Percentiles rank a stretch among this genome's conserved stretches.
Evolutionary conservation across 2,329 filamentous ascomycete species (phyloP).

Genomic region (Colletotrichum karsti): DNA sequence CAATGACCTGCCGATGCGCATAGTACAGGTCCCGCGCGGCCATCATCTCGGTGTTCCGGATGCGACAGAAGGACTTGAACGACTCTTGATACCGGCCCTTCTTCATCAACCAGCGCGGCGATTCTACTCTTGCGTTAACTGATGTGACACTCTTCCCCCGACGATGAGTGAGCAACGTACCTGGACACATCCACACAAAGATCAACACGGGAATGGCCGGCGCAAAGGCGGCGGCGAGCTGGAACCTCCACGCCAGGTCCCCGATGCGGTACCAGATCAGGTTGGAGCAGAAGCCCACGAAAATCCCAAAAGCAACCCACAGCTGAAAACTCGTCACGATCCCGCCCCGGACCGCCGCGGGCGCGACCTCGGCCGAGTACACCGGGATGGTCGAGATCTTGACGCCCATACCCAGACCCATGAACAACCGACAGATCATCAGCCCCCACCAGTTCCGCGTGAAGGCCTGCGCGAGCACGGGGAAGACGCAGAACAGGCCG

Average conservation of each 20-base stretch:
- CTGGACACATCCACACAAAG: constrained; percentile 67
- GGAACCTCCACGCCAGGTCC: constrained; percentile 63
- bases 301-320: constrained; percentile 66
- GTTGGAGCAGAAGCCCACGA: constrained; percentile 65
- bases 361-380: constrained; percentile 77
- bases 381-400: constrained; percentile 74
- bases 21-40: constrained; percentile 66
- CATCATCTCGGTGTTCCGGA: constrained; percentile 63
- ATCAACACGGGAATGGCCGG: constrained; percentile 61
- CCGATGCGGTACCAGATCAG: constrained; percentile 61
- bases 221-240: constrained; percentile 70
- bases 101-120: constrained; percentile 72
- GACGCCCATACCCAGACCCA: constrained; percentile 76
- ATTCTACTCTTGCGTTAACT: constrained; percentile 46
- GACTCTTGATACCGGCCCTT: constrained; percentile 69
- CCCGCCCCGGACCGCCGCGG: constrained; percentile 74
- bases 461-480: constrained; percentile 62
- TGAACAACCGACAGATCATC: constrained; percentile 55
- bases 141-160: fast-evolving
- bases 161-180: background rate
- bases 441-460: constrained; percentile 61
- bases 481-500: constrained; percentile 62
- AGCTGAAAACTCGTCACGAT: constrained; percentile 81
- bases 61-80: constrained; percentile 60
- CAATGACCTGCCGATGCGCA: constrained; percentile 50